Evolutionary conservation across 1,139 yeast species (phyloP).

Genomic region (Yamadazyma taylorii): DNA sequence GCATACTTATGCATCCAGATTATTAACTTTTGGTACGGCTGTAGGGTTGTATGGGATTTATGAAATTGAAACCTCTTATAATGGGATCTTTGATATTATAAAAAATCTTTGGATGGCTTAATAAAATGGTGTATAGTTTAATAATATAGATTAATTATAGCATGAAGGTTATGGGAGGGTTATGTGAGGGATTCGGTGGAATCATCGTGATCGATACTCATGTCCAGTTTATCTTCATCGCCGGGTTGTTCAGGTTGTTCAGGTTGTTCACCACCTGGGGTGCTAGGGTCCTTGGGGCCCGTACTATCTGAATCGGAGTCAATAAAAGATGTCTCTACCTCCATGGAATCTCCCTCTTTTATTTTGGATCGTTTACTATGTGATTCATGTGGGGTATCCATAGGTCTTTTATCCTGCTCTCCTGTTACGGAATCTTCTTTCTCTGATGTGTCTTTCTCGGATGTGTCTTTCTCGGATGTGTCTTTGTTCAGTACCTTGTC

Average conservation of each 20-base stretch:
- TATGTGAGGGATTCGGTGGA: too few relatives aligned
- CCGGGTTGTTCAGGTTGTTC: too few relatives aligned
- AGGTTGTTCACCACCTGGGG: too few relatives aligned
- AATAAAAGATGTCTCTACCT: too few relatives aligned
- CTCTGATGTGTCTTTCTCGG: too few relatives aligned
- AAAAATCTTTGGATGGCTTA: constrained; percentile 38
- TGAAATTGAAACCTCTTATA: constrained; percentile 54
- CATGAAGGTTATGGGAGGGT: too few relatives aligned
- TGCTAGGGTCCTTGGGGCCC: too few relatives aligned
- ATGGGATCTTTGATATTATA: constrained; percentile 56
- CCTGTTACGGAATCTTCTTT: constrained; percentile 3
- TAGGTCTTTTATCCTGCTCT: constrained; percentile 1
- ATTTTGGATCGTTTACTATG: constrained; percentile 3
- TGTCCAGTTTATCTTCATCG: constrained; percentile 13
- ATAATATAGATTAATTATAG: too few relatives aligned
- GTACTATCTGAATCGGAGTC: too few relatives aligned
- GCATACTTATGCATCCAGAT: constrained; percentile 61
- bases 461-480: too few relatives aligned
- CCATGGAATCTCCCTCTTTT: constrained; percentile 9
- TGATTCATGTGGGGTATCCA: constrained; percentile 1
- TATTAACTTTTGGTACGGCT: constrained; percentile 62
- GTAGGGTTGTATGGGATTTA: constrained; percentile 69
- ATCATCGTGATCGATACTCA: constrained; percentile 9
- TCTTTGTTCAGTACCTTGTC: too few relatives aligned
- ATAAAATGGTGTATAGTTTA: background rate